A percentile compares a stretch with the other conserved stretches of the same genome.
These are phyloP conservation scores for Starmera quercuum DNA, from an alignment of 805 yeast species.

Conservation along the genomic window DNA sequence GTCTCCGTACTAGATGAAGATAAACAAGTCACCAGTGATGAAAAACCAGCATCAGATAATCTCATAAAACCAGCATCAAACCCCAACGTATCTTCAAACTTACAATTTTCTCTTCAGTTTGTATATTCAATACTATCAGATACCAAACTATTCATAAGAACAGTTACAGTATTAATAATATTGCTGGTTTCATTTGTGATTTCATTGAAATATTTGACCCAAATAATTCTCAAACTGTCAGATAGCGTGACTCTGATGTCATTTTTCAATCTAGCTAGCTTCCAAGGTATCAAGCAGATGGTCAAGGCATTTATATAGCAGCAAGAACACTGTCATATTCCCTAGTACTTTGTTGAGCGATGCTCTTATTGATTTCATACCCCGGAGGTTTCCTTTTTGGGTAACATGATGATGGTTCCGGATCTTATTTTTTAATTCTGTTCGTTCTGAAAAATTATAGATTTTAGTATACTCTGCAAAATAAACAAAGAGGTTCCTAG, in stretches of 20 bases:
- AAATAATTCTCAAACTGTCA: neutral
- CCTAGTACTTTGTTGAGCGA: too few relatives aligned
- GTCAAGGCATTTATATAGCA: neutral
- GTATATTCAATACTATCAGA: neutral
- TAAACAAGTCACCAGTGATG: too few relatives aligned
- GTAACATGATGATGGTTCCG: neutral
- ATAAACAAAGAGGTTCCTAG: neutral
- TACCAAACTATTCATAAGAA: neutral
- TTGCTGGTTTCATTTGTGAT: neutral
- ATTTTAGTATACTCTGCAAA: neutral
- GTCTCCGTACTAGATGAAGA: too few relatives aligned
- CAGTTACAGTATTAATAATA: neutral
- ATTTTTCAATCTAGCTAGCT: neutral
- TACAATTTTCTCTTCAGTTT: neutral
- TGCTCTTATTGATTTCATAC: neutral
- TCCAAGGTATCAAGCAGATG: neutral
- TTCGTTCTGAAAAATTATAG: neutral
- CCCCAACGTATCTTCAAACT: too few relatives aligned
- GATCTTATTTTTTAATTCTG: too few relatives aligned
- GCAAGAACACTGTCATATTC: too few relatives aligned
- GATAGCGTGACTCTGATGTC: neutral
- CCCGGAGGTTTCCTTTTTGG: neutral
- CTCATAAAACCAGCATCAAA: too few relatives aligned
- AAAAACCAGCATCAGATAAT: too few relatives aligned
- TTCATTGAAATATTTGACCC: neutral